Evolutionary conservation across 148 eudicot species (phyloP).

Genomic region (Chenopodium berlandieri): DNA sequence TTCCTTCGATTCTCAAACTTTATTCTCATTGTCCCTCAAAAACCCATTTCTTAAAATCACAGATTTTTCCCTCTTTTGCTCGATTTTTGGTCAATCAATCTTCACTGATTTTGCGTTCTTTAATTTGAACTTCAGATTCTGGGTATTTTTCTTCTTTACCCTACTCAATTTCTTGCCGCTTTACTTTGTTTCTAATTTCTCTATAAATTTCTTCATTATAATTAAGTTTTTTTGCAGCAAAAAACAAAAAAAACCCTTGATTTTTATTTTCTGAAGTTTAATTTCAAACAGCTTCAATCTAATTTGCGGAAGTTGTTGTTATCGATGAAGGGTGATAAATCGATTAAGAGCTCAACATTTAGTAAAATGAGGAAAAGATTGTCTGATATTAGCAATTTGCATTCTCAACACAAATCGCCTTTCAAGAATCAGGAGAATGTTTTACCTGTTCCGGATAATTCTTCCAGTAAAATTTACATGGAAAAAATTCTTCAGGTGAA

Average conservation of each 20-base stretch:
- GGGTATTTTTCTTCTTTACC: constrained; percentile 8
- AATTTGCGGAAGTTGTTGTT: constrained; percentile 12
- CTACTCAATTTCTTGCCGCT: background rate
- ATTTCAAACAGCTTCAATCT: background rate
- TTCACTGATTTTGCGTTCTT: constrained; percentile 12
- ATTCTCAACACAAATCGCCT: constrained; percentile 48
- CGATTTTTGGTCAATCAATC: background rate
- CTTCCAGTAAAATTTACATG: constrained; percentile 39
- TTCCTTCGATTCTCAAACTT: constrained; percentile 16
- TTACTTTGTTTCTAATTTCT: background rate
- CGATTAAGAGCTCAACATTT: constrained; percentile 51
- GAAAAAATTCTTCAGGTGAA: constrained; percentile 54
- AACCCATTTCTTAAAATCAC: background rate
- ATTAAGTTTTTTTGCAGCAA: background rate
- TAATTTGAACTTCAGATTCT: constrained; percentile 22
- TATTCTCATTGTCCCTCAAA: constrained; percentile 22
- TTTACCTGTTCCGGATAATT: background rate
- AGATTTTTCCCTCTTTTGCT: constrained; percentile 5
- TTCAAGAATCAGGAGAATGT: constrained; percentile 19
- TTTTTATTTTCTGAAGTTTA: background rate
- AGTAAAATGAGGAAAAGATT: constrained; percentile 49
- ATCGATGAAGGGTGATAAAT: constrained; percentile 25
- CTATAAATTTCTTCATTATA: background rate
- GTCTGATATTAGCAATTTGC: constrained; percentile 62
- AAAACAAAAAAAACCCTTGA: background rate